Percentiles rank a stretch among this genome's conserved stretches.
Evolutionary conservation across 805 yeast genomes (phyloP).

Genomic region (Saccharomycopsis sp.): DNA sequence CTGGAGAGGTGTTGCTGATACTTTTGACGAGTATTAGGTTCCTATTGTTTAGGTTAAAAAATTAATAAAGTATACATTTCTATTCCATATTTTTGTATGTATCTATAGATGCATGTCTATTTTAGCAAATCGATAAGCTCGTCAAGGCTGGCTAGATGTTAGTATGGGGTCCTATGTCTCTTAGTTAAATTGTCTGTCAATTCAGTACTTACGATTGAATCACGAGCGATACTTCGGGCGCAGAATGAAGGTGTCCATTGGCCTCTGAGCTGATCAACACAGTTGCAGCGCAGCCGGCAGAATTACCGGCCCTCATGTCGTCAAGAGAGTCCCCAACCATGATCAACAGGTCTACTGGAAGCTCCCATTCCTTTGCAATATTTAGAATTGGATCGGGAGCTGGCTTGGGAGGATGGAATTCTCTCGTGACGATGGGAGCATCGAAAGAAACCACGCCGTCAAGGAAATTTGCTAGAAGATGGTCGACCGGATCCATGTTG

Average conservation of each 20-base stretch:
- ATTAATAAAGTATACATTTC: background rate
- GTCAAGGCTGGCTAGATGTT: background rate
- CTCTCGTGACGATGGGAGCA: conserved; percentile 54
- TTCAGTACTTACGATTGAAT: conserved; percentile 4
- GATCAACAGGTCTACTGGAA: conserved; percentile 40
- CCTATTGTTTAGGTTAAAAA: background rate
- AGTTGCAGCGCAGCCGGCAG: conserved; percentile 53
- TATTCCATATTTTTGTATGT: too few species aligned
- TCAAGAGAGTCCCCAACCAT: conserved; percentile 75
- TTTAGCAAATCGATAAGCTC: background rate
- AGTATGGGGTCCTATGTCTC: too few species aligned
- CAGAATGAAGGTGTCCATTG: conserved; percentile 32
- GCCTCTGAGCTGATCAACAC: conserved; percentile 46
- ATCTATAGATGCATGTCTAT: too few species aligned
- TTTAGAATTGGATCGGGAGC: conserved; percentile 55
- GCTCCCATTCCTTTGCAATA: conserved; percentile 44
- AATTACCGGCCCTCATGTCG: conserved; percentile 56
- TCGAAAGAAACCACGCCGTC: conserved; percentile 30
- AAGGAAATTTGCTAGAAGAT: conserved; percentile 41
- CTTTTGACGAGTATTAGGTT: conserved; percentile 41
- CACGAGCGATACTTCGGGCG: background rate
- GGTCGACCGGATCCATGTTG: conserved; percentile 44
- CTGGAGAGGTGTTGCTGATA: conserved; percentile 57
- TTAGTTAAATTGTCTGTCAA: background rate
- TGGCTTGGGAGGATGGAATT: conserved; percentile 64